Evolutionary conservation across 1,139 yeast species (phyloP).

Genomic region (Lodderomyces margitis): DNA sequence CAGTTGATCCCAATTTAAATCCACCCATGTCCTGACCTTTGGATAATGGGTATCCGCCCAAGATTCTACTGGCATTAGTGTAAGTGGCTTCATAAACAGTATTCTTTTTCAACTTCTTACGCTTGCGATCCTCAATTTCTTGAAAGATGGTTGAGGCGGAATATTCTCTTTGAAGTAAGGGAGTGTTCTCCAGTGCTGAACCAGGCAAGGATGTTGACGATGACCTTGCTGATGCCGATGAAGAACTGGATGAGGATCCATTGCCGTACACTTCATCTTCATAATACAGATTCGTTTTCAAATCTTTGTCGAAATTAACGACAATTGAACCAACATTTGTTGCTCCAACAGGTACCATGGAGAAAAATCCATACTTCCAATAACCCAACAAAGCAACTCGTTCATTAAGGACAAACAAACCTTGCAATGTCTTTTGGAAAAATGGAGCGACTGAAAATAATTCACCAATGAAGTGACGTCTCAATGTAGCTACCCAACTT

Average conservation of each 20-base stretch:
- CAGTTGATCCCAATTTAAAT: conserved; percentile 92
- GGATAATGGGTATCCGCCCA: conserved; percentile 84
- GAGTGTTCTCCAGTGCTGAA: conserved; percentile 28
- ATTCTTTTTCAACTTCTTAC: conserved; percentile 58
- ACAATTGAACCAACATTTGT: conserved; percentile 96
- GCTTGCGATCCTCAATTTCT: conserved; percentile 19
- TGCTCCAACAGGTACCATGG: conserved; percentile 99
- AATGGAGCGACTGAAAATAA: conserved; percentile 95
- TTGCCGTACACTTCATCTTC: conserved; percentile 51
- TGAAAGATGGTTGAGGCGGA: conserved; percentile 15
- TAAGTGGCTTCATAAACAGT: conserved; percentile 96
- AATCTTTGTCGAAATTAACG: conserved; percentile 86
- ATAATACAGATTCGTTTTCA: conserved; percentile 75
- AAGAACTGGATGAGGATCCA: conserved; percentile 6
- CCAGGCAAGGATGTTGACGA: conserved; percentile 5
- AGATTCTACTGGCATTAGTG: conserved; percentile 69
- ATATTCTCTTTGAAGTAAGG: conserved; percentile 25
- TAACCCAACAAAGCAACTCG: conserved; percentile 92
- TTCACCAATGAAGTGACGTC: conserved; percentile 97
- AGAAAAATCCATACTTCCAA: conserved; percentile 96
- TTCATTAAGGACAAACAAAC: conserved; percentile 88
- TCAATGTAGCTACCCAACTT: conserved; percentile 89
- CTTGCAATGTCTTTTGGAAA: conserved; percentile 83
- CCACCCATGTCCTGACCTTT: conserved; percentile 98
- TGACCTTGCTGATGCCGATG: conserved; percentile 2